Conservation (phyloP, 148 eudicot genomes). For the Rhododendron molle region DNA sequence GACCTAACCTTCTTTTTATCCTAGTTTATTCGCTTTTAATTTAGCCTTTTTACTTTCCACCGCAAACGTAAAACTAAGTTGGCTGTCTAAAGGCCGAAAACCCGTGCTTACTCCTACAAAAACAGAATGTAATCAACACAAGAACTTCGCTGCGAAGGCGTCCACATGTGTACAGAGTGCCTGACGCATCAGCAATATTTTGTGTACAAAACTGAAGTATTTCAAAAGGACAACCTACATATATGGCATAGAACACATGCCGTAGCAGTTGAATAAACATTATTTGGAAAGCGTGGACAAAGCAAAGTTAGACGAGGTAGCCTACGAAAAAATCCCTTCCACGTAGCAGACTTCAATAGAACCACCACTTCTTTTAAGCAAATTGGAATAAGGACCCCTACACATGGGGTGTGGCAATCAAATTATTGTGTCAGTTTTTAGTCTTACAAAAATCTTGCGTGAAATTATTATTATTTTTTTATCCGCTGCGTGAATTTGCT, state of each 20-base stretch:
- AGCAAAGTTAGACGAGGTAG: neutral
- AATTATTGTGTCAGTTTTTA: neutral
- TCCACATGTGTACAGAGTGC: neutral
- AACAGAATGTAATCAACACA: neutral
- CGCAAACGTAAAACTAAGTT: no score
- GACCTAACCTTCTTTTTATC: no score
- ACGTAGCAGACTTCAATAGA: neutral
- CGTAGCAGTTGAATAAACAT: neutral
- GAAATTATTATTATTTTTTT: no score
- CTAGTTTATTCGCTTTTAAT: no score
- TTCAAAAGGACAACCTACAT: neutral
- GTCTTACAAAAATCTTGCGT: neutral
- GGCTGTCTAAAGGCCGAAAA: no score
- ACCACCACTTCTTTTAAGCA: neutral
- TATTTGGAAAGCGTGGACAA: neutral
- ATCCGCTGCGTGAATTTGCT: neutral
- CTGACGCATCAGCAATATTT: neutral
- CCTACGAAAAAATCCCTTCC: neutral
- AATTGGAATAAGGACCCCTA: neutral
- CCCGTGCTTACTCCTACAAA: no score
- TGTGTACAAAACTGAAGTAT: neutral
- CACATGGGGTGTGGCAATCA: neutral
- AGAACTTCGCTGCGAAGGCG: neutral
- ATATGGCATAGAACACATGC: neutral
- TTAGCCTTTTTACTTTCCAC: no score